These are phyloP conservation scores for Xylaria intraflava DNA, from an alignment of 495 filamentous ascomycete species.

Conservation along the genomic window DNA sequence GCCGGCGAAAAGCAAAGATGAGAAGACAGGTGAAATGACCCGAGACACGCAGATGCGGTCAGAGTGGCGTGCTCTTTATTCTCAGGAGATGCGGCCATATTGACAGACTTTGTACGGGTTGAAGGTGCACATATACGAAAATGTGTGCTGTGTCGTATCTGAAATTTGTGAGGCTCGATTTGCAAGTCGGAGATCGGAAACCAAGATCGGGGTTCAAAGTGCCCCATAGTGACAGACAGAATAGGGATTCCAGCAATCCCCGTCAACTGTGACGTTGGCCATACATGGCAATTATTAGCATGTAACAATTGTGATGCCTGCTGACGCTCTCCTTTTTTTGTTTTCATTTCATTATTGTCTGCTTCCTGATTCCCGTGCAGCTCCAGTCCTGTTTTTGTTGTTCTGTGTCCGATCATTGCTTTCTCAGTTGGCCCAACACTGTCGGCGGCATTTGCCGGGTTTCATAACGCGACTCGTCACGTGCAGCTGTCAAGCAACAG, in stretches of 20 bases:
- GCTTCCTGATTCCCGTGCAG: not conserved
- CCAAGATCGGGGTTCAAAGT: not conserved
- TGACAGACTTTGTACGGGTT: conserved; percentile 6
- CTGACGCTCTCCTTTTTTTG: not conserved
- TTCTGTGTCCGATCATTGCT: not conserved
- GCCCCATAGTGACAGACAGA: conserved; percentile 14
- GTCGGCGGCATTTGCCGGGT: not conserved
- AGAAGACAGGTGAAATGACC: not conserved
- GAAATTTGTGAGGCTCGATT: conserved; percentile 8
- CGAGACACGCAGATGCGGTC: not conserved
- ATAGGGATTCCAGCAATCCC: conserved; percentile 1
- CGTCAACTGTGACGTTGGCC: conserved; percentile 5
- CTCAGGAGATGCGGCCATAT: not conserved
- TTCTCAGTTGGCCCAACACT: not conserved
- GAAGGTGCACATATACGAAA: conserved; percentile 15
- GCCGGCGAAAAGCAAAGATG: not conserved
- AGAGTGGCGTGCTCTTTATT: not conserved
- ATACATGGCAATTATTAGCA: not conserved
- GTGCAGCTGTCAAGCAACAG: not conserved
- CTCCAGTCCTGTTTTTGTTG: not conserved
- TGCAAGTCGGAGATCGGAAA: conserved; percentile 24
- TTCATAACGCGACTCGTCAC: not conserved
- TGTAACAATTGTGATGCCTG: not conserved
- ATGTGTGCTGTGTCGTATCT: not conserved
- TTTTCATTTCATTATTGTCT: not conserved